Percentiles rank a stretch among this genome's conserved stretches.
Conservation (phyloP, 768 basidiomycete genomes). For the Boletellus ananas region DNA sequence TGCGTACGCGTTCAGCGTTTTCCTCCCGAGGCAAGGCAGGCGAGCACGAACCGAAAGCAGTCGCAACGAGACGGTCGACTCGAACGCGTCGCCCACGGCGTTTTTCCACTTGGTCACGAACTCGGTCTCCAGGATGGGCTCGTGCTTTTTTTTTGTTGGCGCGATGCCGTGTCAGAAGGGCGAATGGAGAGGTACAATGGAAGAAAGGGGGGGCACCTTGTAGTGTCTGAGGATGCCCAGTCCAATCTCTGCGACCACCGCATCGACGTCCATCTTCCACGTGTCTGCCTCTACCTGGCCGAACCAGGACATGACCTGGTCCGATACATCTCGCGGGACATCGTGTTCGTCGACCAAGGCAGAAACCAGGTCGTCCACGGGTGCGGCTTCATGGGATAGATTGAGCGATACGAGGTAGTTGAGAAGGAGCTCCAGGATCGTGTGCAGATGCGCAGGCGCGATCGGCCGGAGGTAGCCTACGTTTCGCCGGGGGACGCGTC, state of each 20-base stretch:
- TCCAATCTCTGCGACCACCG: conserved; percentile 72
- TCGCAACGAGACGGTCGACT: conserved; percentile 51
- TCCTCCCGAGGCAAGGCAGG: background rate
- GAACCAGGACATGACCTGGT: conserved; percentile 81
- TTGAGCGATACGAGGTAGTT: conserved; percentile 66
- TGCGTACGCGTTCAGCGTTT: no score
- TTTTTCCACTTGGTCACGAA: conserved; percentile 69
- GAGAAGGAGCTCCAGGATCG: conserved; percentile 72
- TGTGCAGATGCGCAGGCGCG: conserved; percentile 57
- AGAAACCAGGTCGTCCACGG: conserved; percentile 55
- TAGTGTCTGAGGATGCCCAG: conserved; percentile 64
- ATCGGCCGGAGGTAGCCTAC: conserved; percentile 74
- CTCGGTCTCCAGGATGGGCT: conserved; percentile 49
- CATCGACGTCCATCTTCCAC: conserved; percentile 65
- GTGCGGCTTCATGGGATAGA: conserved; percentile 47
- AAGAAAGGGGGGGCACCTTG: conserved; percentile 37
- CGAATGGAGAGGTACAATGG: background rate
- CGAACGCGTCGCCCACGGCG: conserved; percentile 77
- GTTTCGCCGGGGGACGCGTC: background rate
- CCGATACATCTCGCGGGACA: conserved; percentile 53
- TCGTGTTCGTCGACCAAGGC: conserved; percentile 73
- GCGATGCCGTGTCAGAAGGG: background rate
- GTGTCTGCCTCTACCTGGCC: conserved; percentile 51
- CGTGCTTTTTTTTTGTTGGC: conserved; percentile 40
- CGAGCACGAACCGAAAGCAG: conserved; percentile 57